phyloP scores from a whole-genome alignment of 305 asterid genomes.

The Coffea humblotiana region DNA sequence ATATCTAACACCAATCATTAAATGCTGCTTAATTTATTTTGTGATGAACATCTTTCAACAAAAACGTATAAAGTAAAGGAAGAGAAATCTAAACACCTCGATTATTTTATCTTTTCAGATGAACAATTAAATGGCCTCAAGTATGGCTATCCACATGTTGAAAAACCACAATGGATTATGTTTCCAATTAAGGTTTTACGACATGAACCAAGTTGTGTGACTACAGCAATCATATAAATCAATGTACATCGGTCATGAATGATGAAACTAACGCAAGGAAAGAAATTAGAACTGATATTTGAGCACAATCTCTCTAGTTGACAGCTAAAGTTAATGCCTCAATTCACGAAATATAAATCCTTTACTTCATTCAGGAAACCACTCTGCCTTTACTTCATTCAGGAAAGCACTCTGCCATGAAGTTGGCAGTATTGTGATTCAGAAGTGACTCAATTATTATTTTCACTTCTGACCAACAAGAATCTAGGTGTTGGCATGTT shows the following conservation, averaged over 20 bases:
- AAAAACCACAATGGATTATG: neutral
- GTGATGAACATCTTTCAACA: no score
- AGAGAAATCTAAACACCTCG: neutral
- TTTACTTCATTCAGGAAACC: no score
- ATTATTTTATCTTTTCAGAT: no score
- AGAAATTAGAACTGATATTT: neutral
- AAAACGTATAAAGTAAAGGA: neutral
- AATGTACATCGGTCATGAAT: neutral
- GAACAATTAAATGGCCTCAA: neutral
- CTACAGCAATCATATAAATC: neutral
- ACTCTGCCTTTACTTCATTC: no score
- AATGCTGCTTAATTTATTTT: neutral
- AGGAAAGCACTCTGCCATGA: neutral
- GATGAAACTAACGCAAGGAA: neutral
- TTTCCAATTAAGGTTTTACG: no score
- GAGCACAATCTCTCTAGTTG: no score
- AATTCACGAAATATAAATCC: no score
- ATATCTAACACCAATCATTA: neutral
- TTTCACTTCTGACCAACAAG: neutral
- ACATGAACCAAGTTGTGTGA: neutral
- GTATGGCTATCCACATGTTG: neutral
- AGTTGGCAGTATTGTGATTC: neutral
- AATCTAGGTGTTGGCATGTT: slow-evolving; percentile 31
- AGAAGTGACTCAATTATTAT: neutral
- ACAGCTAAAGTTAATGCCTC: no score